A percentile compares a stretch with the other conserved stretches of the same genome.
These are phyloP conservation scores for Kwoniella sp. DNA, from an alignment of 768 basidiomycete genomes.

Conservation along the genomic window DNA sequence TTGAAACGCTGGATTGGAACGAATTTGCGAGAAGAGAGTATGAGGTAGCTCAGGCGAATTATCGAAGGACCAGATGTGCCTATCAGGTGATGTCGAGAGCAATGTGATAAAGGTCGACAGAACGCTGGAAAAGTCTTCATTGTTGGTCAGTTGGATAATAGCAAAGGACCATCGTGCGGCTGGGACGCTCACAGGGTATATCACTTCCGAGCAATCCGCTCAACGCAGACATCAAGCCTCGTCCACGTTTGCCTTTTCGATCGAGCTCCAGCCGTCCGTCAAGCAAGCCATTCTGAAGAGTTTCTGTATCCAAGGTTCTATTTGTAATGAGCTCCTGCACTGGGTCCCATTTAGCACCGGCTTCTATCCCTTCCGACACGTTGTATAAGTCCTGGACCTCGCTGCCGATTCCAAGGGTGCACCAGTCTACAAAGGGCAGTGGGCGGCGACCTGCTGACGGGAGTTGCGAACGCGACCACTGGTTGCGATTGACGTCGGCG, in stretches of 20 bases:
- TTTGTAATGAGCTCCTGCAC: constrained; percentile 26
- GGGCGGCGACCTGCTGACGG: constrained; percentile 31
- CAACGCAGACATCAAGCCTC: constrained; percentile 37
- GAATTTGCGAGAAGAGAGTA: constrained; percentile 78
- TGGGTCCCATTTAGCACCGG: constrained; percentile 23
- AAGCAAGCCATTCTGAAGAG: constrained; percentile 40
- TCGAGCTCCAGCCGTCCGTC: constrained; percentile 13
- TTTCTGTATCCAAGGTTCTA: constrained; percentile 25
- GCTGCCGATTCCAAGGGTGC: constrained; percentile 33
- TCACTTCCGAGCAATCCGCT: constrained; percentile 31
- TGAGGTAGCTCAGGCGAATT: constrained; percentile 70
- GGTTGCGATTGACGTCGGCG: constrained; percentile 2
- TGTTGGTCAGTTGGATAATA: too few relatives aligned
- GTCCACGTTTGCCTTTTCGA: constrained; percentile 11
- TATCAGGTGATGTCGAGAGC: constrained; percentile 60
- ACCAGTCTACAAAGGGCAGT: constrained; percentile 40
- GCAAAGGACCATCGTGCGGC: too few relatives aligned
- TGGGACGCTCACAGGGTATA: constrained; percentile 26
- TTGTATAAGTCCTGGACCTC: constrained; percentile 34
- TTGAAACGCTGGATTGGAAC: constrained; percentile 65
- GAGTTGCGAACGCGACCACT: constrained; percentile 39
- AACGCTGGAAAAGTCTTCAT: constrained; percentile 23
- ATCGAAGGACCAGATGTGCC: constrained; percentile 72
- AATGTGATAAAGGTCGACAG: constrained; percentile 62
- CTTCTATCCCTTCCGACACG: neutral